A percentile compares a stretch with the other conserved stretches of the same genome.
These are phyloP conservation scores for Pelargonium nanum DNA, from an alignment of 345 rosid genomes.

Conservation along the genomic window DNA sequence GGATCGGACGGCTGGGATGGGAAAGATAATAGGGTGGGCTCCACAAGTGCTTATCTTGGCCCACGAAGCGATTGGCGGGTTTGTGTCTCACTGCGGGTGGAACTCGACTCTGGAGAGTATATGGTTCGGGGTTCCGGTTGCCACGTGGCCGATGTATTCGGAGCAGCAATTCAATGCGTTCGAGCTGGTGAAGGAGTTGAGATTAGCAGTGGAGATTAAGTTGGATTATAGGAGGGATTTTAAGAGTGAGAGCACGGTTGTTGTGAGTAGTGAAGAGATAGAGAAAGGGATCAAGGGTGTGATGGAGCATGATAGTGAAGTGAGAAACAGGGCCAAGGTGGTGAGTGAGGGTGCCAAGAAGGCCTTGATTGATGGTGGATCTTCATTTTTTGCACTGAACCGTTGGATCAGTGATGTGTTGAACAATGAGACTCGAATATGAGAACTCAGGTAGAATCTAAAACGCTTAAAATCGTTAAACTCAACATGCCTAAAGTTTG, in stretches of 20 bases:
- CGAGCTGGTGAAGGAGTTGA: slow-evolving; percentile 27
- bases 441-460: too few species aligned
- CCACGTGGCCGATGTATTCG: slow-evolving; percentile 39
- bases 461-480: too few species aligned
- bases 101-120: slow-evolving; percentile 44
- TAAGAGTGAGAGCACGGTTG: not conserved
- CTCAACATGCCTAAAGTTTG: too few species aligned
- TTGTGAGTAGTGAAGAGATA: slow-evolving; percentile 20
- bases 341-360: slow-evolving; percentile 21
- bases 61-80: slow-evolving; percentile 35
- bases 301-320: slow-evolving; percentile 24
- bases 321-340: slow-evolving; percentile 23
- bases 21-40: slow-evolving; percentile 32
- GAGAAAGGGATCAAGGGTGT: slow-evolving; percentile 30
- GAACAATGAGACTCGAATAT: not conserved
- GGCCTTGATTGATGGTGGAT: slow-evolving; percentile 36
- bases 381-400: slow-evolving; percentile 22
- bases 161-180: slow-evolving; percentile 59
- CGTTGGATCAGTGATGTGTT: slow-evolving; percentile 24
- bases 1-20: slow-evolving; percentile 21
- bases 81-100: slow-evolving; percentile 62
- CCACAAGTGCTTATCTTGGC: slow-evolving; percentile 22
- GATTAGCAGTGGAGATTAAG: slow-evolving; percentile 22
- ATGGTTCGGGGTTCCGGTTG: slow-evolving; percentile 42
- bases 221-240: slow-evolving; percentile 8